Conservation (phyloP, 1,284 basidiomycete species). For the Boletus sp. region DNA sequence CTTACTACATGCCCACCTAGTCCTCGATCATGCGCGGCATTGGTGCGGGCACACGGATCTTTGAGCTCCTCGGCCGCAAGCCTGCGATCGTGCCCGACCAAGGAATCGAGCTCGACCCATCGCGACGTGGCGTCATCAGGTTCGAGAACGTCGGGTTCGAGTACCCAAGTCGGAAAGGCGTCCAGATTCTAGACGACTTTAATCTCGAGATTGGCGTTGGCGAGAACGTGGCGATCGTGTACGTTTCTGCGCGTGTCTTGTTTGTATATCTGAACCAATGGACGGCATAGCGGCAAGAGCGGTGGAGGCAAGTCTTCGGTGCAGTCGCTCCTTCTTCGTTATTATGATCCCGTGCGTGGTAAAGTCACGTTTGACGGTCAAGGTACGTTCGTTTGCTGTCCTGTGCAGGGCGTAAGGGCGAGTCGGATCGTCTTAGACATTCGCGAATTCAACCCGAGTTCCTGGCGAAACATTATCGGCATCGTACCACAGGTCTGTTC, state of each 20-base stretch:
- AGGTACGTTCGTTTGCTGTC: constrained; percentile 46
- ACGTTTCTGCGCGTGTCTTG: constrained; percentile 29
- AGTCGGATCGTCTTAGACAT: constrained; percentile 53
- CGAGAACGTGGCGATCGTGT: constrained; percentile 90
- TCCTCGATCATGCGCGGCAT: constrained; percentile 86
- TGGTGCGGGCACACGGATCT: constrained; percentile 89
- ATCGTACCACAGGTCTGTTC: constrained; percentile 72
- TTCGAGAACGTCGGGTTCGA: constrained; percentile 83
- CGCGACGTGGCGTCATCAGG: constrained; percentile 61
- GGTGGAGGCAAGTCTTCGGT: constrained; percentile 92
- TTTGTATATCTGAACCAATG: not conserved
- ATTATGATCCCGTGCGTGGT: constrained; percentile 88
- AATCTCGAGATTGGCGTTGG: constrained; percentile 76
- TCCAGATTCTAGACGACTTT: constrained; percentile 75
- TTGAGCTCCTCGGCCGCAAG: constrained; percentile 83
- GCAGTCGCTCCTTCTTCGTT: constrained; percentile 84
- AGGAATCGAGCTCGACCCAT: constrained; percentile 54
- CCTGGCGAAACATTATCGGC: constrained; percentile 84
- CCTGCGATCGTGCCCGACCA: constrained; percentile 66
- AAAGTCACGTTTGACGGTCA: constrained; percentile 82
- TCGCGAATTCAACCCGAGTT: constrained; percentile 73
- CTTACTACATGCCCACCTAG: constrained; percentile 34
- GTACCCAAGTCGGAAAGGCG: constrained; percentile 81
- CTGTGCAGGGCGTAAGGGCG: constrained; percentile 11
- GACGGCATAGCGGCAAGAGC: constrained; percentile 65